Evolutionary conservation across 805 yeast species (phyloP).

Genomic region (Nakazawaea ishiwadae): DNA sequence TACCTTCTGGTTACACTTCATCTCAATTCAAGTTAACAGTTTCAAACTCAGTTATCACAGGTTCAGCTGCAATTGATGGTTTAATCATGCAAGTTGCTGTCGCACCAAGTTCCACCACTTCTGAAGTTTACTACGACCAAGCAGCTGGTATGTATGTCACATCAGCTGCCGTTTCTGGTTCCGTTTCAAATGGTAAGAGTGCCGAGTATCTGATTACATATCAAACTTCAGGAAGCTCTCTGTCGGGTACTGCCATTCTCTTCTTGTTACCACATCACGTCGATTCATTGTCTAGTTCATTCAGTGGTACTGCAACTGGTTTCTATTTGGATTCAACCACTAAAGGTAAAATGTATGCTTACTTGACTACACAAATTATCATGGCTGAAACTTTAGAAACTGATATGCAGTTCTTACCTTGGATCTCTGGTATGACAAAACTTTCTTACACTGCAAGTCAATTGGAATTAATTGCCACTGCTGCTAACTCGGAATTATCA

Average conservation of each 20-base stretch:
- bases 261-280: constrained; percentile 55
- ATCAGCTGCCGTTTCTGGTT: constrained; percentile 43
- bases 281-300: constrained; percentile 24
- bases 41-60: constrained; percentile 31
- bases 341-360: constrained; percentile 47
- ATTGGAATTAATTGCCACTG: constrained; percentile 36
- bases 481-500: constrained; percentile 38
- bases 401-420: constrained; percentile 31
- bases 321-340: constrained; percentile 40
- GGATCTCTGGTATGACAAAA: constrained; percentile 15
- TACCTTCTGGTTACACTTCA: constrained; percentile 26
- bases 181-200: constrained; percentile 35
- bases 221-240: constrained; percentile 45
- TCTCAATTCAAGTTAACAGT: constrained; percentile 27
- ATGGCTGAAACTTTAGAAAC: constrained; percentile 35
- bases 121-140: constrained; percentile 46
- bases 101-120: constrained; percentile 29
- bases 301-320: constrained; percentile 35
- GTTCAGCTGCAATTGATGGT: constrained; percentile 29
- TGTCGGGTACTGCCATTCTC: constrained; percentile 38
- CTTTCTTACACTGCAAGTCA: constrained; percentile 39
- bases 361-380: constrained; percentile 32
- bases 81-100: constrained; percentile 48
- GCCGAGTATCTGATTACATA: constrained; percentile 40
- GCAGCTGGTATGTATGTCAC: constrained; percentile 69